Evolutionary conservation across 2,329 filamentous ascomycete genomes (phyloP), one percentile per base, ranked within the genome.

Genomic region (Sclerotiophoma versabilis): DNA sequence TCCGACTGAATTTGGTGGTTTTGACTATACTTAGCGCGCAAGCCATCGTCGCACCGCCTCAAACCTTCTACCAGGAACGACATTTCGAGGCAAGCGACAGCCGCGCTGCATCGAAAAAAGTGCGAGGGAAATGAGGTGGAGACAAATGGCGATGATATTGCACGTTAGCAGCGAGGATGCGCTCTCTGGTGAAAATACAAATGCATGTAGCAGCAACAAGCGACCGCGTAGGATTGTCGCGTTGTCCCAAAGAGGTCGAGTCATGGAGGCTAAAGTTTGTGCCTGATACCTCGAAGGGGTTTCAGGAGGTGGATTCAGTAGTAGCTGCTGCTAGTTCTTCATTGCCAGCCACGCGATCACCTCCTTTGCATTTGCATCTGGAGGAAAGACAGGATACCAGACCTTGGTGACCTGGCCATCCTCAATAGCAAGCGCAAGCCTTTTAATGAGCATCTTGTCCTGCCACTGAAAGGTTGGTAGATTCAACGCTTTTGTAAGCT

Each of bases 331-430:
- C 60, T 64, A 66, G 56, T 62, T 62, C 59, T 43, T 60, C 60
- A 37, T 45, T 60, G 57, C 52, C 44, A 67, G 58, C 71, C 70
- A 79, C 54, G 66, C 62, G 46, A 75, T 58, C 29, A 77, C 70
- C 49, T 76, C 69, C 52, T 70, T 69, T 9, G 76, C 76, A 58
- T 73, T 78, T 53, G 69, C 61, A 57, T 77, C 70, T 14, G 77
- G 74, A 43, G 76, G 57, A 73, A 59, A 79, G 76, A 79, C 75
- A n/a, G 75, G 76, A 69, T 78, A 80, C 67, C 72, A 79, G 15
- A 76, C 71, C 58, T 74, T 75, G 37, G 73, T 57, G 29, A 80
- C 69, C 59, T 64, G 74, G 5, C 76, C 77, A 58, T 77, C 69
- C 49, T 75, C 60, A 20, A 79, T 58, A 9, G 73, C 74, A 52